A percentile compares a stretch with the other conserved stretches of the same genome.
phyloP scores from a whole-genome alignment of 805 yeast species.

The Candida fluviatilis region DNA sequence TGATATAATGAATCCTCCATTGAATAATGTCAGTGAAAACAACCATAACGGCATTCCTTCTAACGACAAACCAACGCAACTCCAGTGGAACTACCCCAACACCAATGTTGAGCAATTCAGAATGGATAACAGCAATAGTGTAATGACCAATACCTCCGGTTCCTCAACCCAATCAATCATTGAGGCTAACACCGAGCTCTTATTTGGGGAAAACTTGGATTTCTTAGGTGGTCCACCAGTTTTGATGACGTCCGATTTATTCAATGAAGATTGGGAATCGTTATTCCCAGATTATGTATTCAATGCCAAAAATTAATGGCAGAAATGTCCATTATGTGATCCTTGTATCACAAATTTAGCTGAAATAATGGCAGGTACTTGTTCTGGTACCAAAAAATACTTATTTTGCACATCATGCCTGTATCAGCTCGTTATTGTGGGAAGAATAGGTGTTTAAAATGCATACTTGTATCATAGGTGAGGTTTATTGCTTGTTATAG shows the following conservation, averaged over 20 bases:
- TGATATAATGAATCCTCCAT: constrained; percentile 4
- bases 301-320: constrained; percentile 15
- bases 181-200: constrained; percentile 15
- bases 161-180: constrained; percentile 3
- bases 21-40: neutral
- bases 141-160: neutral
- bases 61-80: neutral
- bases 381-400: too few species aligned
- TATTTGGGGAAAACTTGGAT: constrained; percentile 22
- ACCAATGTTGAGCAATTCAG: constrained; percentile 2
- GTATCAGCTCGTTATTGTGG: too few species aligned
- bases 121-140: neutral
- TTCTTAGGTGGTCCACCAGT: constrained; percentile 52
- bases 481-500: too few species aligned
- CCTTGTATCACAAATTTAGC: too few species aligned
- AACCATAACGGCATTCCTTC: neutral
- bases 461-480: too few species aligned
- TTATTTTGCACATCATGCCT: neutral
- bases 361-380: too few species aligned
- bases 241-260: constrained; percentile 46
- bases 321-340: too few species aligned
- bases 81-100: constrained; percentile 1
- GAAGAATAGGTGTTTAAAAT: too few species aligned
- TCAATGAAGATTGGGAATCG: constrained; percentile 47
- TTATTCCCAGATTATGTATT: constrained; percentile 45